Evolutionary conservation across 768 basidiomycete genomes (phyloP).

Genomic region (Tremella mesenterica): DNA sequence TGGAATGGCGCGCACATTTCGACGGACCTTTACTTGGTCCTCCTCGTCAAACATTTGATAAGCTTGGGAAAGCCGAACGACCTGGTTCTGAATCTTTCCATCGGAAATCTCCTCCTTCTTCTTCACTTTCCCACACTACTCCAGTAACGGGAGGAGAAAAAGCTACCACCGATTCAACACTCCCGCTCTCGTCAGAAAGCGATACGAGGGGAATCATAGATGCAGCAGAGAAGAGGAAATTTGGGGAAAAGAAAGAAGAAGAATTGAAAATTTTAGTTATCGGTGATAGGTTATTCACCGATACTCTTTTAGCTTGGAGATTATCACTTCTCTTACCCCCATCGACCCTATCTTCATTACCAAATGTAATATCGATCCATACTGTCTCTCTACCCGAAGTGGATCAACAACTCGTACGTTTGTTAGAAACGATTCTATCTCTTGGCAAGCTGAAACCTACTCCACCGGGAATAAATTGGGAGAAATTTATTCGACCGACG

Average conservation of each 20-base stretch:
- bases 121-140: too few relatives aligned
- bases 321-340: slow-evolving; percentile 16
- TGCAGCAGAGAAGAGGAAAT: not conserved
- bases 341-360: not conserved
- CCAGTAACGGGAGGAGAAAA: too few relatives aligned
- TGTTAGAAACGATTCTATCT: slow-evolving; percentile 32
- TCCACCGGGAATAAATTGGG: slow-evolving; percentile 9
- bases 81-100: not conserved
- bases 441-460: slow-evolving; percentile 5
- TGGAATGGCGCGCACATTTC: slow-evolving; percentile 9
- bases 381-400: slow-evolving; percentile 35
- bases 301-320: slow-evolving; percentile 75
- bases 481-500: slow-evolving; percentile 5
- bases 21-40: slow-evolving; percentile 44
- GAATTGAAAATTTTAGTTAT: slow-evolving; percentile 60
- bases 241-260: slow-evolving; percentile 1
- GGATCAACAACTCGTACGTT: slow-evolving; percentile 39
- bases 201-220: not conserved
- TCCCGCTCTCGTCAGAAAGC: not conserved
- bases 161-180: too few relatives aligned
- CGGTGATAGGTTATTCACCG: slow-evolving; percentile 88
- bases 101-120: too few relatives aligned
- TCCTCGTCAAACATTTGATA: too few relatives aligned
- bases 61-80: too few relatives aligned
- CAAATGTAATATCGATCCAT: slow-evolving; percentile 36